Percentiles rank a stretch among this genome's conserved stretches.
Conservation (phyloP, 306 rosid species). For the Lotus japonicus region DNA sequence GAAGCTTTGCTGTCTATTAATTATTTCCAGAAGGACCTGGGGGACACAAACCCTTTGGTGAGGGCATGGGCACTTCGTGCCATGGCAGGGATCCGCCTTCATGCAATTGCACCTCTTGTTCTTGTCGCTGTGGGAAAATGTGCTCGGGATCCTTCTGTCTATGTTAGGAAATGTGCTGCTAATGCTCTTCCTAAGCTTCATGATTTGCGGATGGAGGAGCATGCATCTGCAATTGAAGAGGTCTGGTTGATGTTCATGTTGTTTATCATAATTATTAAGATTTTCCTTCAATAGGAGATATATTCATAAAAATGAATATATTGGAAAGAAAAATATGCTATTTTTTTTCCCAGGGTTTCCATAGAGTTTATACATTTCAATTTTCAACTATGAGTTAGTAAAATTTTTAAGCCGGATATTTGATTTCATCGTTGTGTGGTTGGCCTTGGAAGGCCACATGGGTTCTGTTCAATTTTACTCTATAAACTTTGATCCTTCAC, state of each 20-base stretch:
- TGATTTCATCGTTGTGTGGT: not conserved
- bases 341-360: slow-evolving; percentile 10
- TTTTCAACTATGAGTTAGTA: slow-evolving; percentile 5
- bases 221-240: slow-evolving; percentile 73
- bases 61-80: slow-evolving; percentile 98
- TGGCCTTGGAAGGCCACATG: not conserved
- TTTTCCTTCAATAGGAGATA: not conserved
- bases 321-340: not conserved
- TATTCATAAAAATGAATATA: not conserved
- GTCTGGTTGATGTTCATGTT: slow-evolving; percentile 29
- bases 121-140: slow-evolving; percentile 83
- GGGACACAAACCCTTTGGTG: slow-evolving; percentile 77
- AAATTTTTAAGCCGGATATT: slow-evolving; percentile 9
- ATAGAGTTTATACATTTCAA: slow-evolving; percentile 6
- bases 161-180: slow-evolving; percentile 90
- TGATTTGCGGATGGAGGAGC: slow-evolving; percentile 85
- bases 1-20: slow-evolving; percentile 93
- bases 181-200: slow-evolving; percentile 94
- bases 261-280: not conserved
- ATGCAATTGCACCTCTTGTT: slow-evolving; percentile 84
- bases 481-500: not conserved
- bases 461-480: not conserved
- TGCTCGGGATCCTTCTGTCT: slow-evolving; percentile 91
- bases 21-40: slow-evolving; percentile 88
- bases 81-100: slow-evolving; percentile 94